Conservation (phyloP, 306 rosid species). For the Hippophae gyantsensis region DNA sequence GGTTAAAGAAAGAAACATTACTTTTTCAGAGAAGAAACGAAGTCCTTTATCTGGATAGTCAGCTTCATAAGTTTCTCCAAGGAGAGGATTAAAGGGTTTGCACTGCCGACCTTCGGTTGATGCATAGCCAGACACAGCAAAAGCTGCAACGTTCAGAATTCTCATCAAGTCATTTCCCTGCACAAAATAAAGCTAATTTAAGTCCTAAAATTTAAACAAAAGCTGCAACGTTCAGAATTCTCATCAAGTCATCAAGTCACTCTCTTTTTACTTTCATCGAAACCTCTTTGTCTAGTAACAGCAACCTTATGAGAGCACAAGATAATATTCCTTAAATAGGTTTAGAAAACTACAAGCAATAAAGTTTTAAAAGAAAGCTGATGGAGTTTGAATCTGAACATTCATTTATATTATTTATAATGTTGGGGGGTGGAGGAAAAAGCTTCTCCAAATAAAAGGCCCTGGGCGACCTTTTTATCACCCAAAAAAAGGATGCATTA, state of each 20-base stretch:
- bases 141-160: conserved; percentile 79
- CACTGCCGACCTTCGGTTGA: conserved; percentile 98
- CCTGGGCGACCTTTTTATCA: too few relatives aligned
- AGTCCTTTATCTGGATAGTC: conserved; percentile 98
- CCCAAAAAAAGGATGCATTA: too few relatives aligned
- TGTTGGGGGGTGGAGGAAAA: too few relatives aligned
- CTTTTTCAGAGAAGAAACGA: conserved; percentile 87
- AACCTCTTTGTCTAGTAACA: neutral
- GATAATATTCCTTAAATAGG: too few relatives aligned
- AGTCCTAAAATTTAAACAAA: conserved; percentile 21
- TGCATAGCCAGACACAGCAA: conserved; percentile 97
- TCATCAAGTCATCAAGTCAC: too few relatives aligned
- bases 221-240: too few relatives aligned
- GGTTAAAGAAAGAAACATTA: conserved; percentile 18
- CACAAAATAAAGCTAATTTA: conserved; percentile 33
- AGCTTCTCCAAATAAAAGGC: too few relatives aligned
- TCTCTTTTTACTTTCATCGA: conserved; percentile 17
- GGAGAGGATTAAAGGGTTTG: conserved; percentile 97
- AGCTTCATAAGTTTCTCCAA: conserved; percentile 96
- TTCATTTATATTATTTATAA: too few relatives aligned
- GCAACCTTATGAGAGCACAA: conserved; percentile 16
- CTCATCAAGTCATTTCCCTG: conserved; percentile 98
- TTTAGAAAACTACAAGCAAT: too few relatives aligned
- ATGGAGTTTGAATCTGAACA: too few relatives aligned
- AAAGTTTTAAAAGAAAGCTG: too few relatives aligned